A percentile compares a stretch with the other conserved stretches of the same genome.
Conservation (phyloP, 2,329 filamentous ascomycete genomes). For the Mollisiaceae sp. region DNA sequence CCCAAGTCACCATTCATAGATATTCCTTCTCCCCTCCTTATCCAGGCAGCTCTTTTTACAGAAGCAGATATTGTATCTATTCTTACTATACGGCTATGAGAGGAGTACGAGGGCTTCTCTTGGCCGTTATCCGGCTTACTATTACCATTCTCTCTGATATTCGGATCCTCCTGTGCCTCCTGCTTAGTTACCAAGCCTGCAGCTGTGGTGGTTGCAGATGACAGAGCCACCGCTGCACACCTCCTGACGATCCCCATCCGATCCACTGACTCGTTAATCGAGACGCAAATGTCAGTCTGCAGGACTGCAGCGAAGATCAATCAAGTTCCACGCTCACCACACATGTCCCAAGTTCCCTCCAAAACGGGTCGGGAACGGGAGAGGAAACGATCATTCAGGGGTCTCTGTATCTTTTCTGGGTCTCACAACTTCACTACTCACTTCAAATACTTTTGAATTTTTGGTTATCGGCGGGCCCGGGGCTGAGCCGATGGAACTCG, state of each 20-base stretch:
- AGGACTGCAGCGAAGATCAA: not conserved
- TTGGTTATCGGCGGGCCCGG: not conserved
- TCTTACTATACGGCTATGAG: no score
- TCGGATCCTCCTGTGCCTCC: not conserved
- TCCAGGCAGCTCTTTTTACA: no score
- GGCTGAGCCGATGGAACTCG: not conserved
- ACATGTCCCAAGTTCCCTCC: no score
- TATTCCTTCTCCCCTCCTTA: not conserved
- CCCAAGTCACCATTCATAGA: not conserved
- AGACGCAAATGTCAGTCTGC: not conserved
- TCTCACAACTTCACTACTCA: not conserved
- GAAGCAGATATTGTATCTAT: no score
- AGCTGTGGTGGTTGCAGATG: not conserved
- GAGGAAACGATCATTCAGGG: not conserved
- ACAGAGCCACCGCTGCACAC: not conserved
- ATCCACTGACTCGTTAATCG: not conserved
- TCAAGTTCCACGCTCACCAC: not conserved
- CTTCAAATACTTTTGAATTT: no score
- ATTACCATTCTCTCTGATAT: not conserved
- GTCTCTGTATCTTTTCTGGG: not conserved
- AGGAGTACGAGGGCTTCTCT: no score
- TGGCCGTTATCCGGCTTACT: conserved; percentile 1
- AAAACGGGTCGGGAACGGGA: not conserved
- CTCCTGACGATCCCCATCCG: conserved; percentile 2
- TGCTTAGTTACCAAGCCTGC: not conserved